Conservation (phyloP, 176 grass and related monocot genomes). For the Oryza glaberrima region DNA sequence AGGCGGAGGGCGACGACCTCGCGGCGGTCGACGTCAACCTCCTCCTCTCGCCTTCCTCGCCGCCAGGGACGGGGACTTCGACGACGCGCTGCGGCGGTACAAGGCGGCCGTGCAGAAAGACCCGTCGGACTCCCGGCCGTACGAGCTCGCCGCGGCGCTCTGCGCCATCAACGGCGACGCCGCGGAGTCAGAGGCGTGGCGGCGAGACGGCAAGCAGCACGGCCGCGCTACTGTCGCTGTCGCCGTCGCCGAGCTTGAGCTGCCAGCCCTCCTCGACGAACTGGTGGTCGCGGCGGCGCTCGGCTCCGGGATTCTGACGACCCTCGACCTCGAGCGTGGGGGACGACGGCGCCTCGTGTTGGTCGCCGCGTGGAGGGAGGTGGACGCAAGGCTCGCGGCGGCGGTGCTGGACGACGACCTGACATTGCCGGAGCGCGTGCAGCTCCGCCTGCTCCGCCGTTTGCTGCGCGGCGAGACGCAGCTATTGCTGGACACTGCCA, state of each 20-base stretch:
- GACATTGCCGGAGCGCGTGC: no score
- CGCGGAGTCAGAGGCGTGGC: not conserved
- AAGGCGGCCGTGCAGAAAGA: not conserved
- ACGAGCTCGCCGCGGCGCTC: not conserved
- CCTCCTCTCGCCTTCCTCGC: slow-evolving; percentile 30
- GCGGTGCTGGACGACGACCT: no score
- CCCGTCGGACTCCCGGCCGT: not conserved
- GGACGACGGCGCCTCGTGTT: not conserved
- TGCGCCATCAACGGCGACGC: not conserved
- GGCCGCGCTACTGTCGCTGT: no score
- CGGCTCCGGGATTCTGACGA: not conserved
- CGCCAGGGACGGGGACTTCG: not conserved
- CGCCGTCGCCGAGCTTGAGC: no score
- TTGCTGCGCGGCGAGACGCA: no score
- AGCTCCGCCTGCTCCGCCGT: no score
- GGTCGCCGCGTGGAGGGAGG: no score
- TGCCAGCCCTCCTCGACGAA: no score
- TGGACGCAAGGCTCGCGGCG: no score
- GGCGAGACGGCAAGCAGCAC: not conserved
- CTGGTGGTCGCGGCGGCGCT: not conserved
- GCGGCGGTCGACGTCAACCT: not conserved
- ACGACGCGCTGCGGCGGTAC: not conserved
- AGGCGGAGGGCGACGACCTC: not conserved
- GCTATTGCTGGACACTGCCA: no score
- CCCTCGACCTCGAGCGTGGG: no score